phyloP scores from a whole-genome alignment of 441 rosid genomes.

The Adansonia gregorii region DNA sequence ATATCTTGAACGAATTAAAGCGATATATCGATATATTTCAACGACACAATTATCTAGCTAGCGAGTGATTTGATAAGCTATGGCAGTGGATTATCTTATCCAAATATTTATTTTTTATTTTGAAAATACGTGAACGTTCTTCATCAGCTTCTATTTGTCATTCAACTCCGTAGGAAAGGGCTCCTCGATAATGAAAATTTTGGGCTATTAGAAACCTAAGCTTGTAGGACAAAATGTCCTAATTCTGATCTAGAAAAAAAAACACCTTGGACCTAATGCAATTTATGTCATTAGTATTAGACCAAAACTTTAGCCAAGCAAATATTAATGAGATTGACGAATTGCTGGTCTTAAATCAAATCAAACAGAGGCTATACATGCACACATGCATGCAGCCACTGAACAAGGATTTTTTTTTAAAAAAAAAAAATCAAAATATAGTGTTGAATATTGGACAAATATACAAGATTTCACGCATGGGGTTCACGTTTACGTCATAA shows the following conservation, averaged over 20 bases:
- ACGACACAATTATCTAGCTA: not conserved
- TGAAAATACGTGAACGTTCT: no score
- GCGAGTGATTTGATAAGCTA: constrained; percentile 3
- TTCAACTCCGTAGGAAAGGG: not conserved
- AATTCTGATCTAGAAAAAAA: not conserved
- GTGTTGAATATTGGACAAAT: no score
- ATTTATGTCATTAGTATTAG: not conserved
- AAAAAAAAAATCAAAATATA: not conserved
- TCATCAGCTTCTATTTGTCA: not conserved
- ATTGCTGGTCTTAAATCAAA: not conserved
- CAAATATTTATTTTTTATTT: no score
- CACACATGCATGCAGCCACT: no score
- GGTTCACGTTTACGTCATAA: no score
- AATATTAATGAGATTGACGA: no score
- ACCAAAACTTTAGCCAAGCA: not conserved
- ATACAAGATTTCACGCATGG: not conserved
- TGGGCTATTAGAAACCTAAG: constrained; percentile 1
- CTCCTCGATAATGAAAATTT: not conserved
- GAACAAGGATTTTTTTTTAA: no score
- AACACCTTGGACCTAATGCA: no score
- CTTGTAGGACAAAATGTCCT: not conserved
- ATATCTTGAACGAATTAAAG: no score
- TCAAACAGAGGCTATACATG: no score
- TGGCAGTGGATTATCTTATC: not conserved
- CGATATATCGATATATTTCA: not conserved